These are phyloP conservation scores for Xylaria sp. DNA, from an alignment of 2,329 filamentous ascomycete species.

Conservation along the genomic window DNA sequence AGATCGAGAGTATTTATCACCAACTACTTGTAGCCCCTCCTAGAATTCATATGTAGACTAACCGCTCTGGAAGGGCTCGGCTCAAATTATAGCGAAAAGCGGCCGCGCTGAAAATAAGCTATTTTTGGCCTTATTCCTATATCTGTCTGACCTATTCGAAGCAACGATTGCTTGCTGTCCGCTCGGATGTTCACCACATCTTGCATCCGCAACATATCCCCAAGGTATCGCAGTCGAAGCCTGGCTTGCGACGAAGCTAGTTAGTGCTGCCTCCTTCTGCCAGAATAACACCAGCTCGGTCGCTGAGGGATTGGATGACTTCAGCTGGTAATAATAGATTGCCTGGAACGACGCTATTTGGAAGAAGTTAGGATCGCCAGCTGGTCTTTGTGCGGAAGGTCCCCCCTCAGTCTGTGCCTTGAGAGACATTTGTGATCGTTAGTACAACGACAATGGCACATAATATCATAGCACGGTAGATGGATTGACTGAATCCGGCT, in stretches of 20 bases:
- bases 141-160: too few species aligned
- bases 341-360: conserved; percentile 13
- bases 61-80: too few species aligned
- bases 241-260: conserved; percentile 6
- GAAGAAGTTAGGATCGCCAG: conserved; percentile 5
- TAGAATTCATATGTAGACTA: too few species aligned
- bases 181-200: background rate
- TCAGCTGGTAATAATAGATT: conserved; percentile 10
- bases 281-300: conserved; percentile 8
- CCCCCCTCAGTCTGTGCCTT: background rate
- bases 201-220: conserved; percentile 13
- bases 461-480: background rate
- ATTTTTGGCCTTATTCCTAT: too few species aligned
- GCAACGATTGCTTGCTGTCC: too few species aligned
- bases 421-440: background rate
- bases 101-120: too few species aligned
- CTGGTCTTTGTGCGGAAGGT: conserved; percentile 10
- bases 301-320: background rate
- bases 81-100: too few species aligned
- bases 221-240: conserved; percentile 11
- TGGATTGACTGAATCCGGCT: background rate
- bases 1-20: too few species aligned
- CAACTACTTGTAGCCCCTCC: too few species aligned
- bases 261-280: background rate
- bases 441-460: background rate